A percentile compares a stretch with the other conserved stretches of the same genome.
phyloP scores from a whole-genome alignment of 179 eudicot species.

The Beta macrorhiza region DNA sequence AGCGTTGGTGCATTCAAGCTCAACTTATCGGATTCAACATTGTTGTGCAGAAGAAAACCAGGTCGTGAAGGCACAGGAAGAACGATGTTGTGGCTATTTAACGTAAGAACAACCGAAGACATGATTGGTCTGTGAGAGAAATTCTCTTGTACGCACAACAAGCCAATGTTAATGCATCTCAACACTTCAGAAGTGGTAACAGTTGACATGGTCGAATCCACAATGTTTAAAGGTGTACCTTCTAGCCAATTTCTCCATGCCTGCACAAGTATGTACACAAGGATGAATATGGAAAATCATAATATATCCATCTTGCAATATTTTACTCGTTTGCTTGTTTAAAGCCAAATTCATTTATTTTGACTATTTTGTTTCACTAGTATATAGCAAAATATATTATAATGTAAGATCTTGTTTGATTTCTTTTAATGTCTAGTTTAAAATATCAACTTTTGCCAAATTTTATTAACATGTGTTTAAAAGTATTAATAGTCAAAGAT shows the following conservation, averaged over 20 bases:
- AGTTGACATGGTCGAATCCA: conserved; percentile 32
- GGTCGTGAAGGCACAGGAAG: conserved; percentile 26
- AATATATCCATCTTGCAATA: no score
- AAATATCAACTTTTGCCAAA: no score
- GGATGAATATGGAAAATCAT: not conserved
- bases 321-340: no score
- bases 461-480: no score
- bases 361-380: no score
- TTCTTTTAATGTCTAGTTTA: no score
- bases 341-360: no score
- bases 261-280: conserved; percentile 11
- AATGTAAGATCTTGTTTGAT: no score
- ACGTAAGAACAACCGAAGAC: conserved; percentile 33
- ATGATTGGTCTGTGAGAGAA: conserved; percentile 26
- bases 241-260: conserved; percentile 47
- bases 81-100: conserved; percentile 7
- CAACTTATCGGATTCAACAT: not conserved
- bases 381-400: no score
- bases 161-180: conserved; percentile 29
- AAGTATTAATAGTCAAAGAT: no score
- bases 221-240: conserved; percentile 12
- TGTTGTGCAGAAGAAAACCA: conserved; percentile 20
- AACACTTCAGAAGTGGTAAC: conserved; percentile 8
- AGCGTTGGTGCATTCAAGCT: not conserved
- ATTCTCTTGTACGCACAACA: conserved; percentile 32